phyloP scores from a whole-genome alignment of 169 alveolate species.

The Plasmodium yoelii region DNA sequence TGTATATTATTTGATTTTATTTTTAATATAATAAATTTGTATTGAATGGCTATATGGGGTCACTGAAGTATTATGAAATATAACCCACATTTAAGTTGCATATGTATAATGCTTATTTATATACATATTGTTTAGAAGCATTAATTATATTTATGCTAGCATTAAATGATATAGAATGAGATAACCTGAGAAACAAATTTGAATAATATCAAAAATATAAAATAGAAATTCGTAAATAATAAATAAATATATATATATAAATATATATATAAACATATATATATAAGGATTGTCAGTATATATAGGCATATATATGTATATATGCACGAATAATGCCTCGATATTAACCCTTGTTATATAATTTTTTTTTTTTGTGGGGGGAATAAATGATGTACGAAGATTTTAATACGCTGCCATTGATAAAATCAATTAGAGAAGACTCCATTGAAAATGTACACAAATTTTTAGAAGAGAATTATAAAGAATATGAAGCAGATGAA shows the following conservation, averaged over 20 bases:
- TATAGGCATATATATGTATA: not conserved
- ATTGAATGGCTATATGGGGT: no score
- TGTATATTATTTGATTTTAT: no score
- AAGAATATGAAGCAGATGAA: constrained; percentile 54
- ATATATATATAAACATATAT: not conserved
- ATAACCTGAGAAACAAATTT: no score
- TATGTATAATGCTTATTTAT: no score
- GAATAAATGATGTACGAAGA: constrained; percentile 65
- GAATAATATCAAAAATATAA: not conserved
- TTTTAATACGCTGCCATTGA: constrained; percentile 73
- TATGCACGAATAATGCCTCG: not conserved
- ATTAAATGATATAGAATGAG: no score
- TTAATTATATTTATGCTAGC: no score
- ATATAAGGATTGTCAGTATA: not conserved
- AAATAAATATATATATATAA: not conserved
- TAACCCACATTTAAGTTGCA: no score
- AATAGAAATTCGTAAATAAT: not conserved
- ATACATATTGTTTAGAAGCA: no score
- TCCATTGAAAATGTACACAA: constrained; percentile 37
- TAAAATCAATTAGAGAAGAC: constrained; percentile 67
- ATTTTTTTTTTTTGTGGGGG: not conserved
- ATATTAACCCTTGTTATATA: not conserved
- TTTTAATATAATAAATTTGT: no score
- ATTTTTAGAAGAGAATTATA: constrained; percentile 55
- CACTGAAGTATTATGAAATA: no score